phyloP scores from a whole-genome alignment of 768 basidiomycete species.

The Phylloporus sp. region DNA sequence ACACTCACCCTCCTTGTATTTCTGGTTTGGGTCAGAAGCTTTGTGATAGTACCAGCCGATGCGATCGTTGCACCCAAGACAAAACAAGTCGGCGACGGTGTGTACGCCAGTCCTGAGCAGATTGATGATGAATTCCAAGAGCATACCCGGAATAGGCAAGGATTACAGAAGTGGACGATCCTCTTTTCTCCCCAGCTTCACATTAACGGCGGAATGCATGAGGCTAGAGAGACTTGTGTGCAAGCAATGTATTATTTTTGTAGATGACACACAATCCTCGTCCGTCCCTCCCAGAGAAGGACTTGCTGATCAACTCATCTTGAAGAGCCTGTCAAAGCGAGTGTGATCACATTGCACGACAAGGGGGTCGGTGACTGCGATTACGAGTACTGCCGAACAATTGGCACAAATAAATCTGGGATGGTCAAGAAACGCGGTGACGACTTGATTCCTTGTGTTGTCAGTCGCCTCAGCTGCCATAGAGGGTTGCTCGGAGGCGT shows the following conservation, averaged over 20 bases:
- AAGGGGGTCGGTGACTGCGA: conserved; percentile 21
- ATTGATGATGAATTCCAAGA: neutral
- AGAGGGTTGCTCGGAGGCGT: neutral
- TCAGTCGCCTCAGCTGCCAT: conserved; percentile 31
- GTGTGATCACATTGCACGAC: neutral
- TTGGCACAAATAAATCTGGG: conserved; percentile 67
- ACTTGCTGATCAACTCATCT: conserved; percentile 81
- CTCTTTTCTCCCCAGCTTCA: conserved; percentile 69
- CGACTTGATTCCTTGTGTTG: conserved; percentile 53
- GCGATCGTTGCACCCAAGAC: conserved; percentile 73
- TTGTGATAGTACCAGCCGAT: conserved; percentile 84
- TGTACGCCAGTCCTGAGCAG: conserved; percentile 68
- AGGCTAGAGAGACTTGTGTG: conserved; percentile 41
- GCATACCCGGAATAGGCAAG: conserved; percentile 2
- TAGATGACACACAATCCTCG: conserved; percentile 63
- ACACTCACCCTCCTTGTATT: conserved; percentile 75
- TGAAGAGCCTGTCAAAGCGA: conserved; percentile 56
- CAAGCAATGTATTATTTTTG: neutral
- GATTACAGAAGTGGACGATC: conserved; percentile 68
- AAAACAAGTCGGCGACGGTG: conserved; percentile 77
- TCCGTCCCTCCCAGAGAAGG: conserved; percentile 81
- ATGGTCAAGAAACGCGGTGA: conserved; percentile 59
- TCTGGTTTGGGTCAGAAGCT: conserved; percentile 71
- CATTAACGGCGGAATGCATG: conserved; percentile 73
- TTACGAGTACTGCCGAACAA: conserved; percentile 68